Conservation (phyloP, 192 early-diverging fungal species). For the Spinellus fusiger region DNA sequence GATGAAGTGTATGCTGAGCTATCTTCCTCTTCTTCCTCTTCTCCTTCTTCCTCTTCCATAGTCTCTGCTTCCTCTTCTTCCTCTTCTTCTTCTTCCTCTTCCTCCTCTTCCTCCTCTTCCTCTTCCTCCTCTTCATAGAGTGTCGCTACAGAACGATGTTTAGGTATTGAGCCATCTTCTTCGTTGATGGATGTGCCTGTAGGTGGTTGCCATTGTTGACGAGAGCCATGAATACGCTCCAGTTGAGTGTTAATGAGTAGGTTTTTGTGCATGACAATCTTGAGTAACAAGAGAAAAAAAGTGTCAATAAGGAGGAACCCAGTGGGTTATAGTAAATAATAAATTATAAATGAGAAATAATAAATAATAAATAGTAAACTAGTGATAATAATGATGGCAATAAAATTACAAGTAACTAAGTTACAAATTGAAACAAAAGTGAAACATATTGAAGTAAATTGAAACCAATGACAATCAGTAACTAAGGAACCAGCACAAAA, state of each 20-base stretch:
- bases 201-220: slow-evolving; percentile 9
- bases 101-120: slow-evolving; percentile 4
- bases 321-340: background rate
- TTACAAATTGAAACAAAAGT: too few relatives aligned
- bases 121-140: slow-evolving; percentile 19
- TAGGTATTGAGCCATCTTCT: background rate
- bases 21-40: slow-evolving; percentile 17
- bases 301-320: too few relatives aligned
- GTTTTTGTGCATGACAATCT: slow-evolving; percentile 7
- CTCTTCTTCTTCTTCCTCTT: slow-evolving; percentile 5
- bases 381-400: too few relatives aligned
- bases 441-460: too few relatives aligned
- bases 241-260: slow-evolving; percentile 6
- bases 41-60: slow-evolving; percentile 22
- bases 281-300: too few relatives aligned
- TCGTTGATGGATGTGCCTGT: background rate
- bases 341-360: too few relatives aligned
- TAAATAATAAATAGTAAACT: too few relatives aligned
- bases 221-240: slow-evolving; percentile 8
- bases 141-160: slow-evolving; percentile 1
- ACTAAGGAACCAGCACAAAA: too few relatives aligned
- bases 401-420: too few relatives aligned
- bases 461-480: too few relatives aligned
- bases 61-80: slow-evolving; percentile 26
- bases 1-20: slow-evolving; percentile 15